These are phyloP conservation scores for Dothideomycetes sp. DNA, from an alignment of 2,329 filamentous ascomycete species.

Conservation along the genomic window DNA sequence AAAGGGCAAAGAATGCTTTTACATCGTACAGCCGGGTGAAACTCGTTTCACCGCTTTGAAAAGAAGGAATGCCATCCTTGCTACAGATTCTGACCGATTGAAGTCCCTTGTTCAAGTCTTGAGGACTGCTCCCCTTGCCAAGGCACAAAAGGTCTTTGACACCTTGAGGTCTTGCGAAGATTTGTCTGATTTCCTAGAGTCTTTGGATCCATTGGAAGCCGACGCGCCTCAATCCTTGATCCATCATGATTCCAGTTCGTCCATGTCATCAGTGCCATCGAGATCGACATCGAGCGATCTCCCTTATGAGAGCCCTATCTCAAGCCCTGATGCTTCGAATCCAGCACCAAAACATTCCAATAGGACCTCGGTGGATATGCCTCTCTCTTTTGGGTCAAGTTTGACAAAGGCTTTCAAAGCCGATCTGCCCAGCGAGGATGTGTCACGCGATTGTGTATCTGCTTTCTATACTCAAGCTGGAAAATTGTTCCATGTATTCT, in stretches of 20 bases:
- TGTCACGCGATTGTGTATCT: neutral
- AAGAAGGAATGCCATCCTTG: constrained; percentile 9
- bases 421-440: neutral
- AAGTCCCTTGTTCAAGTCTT: neutral
- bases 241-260: neutral
- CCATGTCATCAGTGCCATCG: neutral
- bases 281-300: too few species aligned
- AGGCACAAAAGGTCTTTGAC: constrained; percentile 1
- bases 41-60: constrained; percentile 10
- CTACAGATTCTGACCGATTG: constrained; percentile 5
- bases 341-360: too few species aligned
- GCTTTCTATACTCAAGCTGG: neutral
- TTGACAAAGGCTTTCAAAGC: too few species aligned
- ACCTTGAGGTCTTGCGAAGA: neutral
- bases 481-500: constrained; percentile 7
- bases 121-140: neutral
- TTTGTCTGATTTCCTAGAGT: neutral
- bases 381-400: too few species aligned
- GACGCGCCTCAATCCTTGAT: neutral
- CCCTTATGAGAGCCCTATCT: too few species aligned
- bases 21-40: constrained; percentile 6
- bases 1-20: constrained; percentile 5
- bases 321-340: too few species aligned
- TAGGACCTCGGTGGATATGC: too few species aligned
- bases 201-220: neutral